Evolutionary conservation across 495 filamentous ascomycete genomes (phyloP).

Genomic region (Aspergillus avenaceus): DNA sequence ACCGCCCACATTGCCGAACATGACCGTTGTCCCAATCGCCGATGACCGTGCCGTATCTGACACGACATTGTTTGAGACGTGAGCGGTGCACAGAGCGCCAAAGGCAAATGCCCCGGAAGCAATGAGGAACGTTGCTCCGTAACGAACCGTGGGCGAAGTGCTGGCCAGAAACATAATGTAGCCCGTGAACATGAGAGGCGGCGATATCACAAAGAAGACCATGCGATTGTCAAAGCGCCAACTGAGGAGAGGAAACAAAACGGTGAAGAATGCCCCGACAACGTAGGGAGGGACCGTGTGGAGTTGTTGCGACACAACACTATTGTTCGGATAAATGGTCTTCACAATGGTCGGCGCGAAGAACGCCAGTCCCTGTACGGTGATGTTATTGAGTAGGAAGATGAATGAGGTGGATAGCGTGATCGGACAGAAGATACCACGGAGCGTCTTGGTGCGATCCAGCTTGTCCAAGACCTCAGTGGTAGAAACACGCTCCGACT

Average conservation of each 20-base stretch:
- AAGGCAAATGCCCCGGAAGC: slow-evolving; percentile 53
- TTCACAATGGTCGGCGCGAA: slow-evolving; percentile 68
- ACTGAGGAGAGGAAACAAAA: slow-evolving; percentile 57
- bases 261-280: slow-evolving; percentile 62
- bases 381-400: slow-evolving; percentile 54
- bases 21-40: slow-evolving; percentile 63
- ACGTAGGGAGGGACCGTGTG: slow-evolving; percentile 70
- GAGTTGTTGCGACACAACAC: slow-evolving; percentile 56
- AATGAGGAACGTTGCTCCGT: slow-evolving; percentile 70
- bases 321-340: slow-evolving; percentile 54
- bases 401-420: slow-evolving; percentile 43
- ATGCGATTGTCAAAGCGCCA: slow-evolving; percentile 53
- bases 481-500: slow-evolving; percentile 61
- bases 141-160: slow-evolving; percentile 48
- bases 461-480: slow-evolving; percentile 57
- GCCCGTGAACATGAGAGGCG: slow-evolving; percentile 59
- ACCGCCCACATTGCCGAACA: slow-evolving; percentile 70
- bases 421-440: slow-evolving; percentile 49
- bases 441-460: slow-evolving; percentile 38
- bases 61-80: slow-evolving; percentile 65
- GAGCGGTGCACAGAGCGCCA: slow-evolving; percentile 61
- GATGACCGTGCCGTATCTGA: slow-evolving; percentile 63
- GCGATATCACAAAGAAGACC: slow-evolving; percentile 40
- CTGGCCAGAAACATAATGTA: slow-evolving; percentile 71
- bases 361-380: slow-evolving; percentile 58